Evolutionary conservation across 2,329 filamentous ascomycete genomes (phyloP).

Genomic region (Fusarium sp.): DNA sequence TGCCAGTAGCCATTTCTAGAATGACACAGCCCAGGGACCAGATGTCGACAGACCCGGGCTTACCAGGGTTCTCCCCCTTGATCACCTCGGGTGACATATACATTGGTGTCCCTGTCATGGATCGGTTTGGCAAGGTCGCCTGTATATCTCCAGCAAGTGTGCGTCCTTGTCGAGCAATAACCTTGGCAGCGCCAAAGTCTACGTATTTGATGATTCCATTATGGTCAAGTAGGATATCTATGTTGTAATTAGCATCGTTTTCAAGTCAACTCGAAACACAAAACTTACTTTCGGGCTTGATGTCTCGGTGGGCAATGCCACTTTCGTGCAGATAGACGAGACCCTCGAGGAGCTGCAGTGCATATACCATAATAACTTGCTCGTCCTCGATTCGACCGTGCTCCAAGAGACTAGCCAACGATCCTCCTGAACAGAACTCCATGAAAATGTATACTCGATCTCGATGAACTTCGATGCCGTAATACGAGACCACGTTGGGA

Average conservation of each 20-base stretch:
- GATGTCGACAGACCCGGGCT: conserved; percentile 89
- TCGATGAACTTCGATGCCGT: conserved; percentile 96
- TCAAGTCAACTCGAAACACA: neutral
- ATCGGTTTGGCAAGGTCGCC: conserved; percentile 78
- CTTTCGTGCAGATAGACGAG: conserved; percentile 93
- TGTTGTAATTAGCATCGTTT: conserved; percentile 29
- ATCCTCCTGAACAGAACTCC: conserved; percentile 98
- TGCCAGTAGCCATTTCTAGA: conserved; percentile 95
- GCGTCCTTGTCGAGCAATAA: conserved; percentile 92
- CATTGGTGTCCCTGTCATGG: conserved; percentile 98
- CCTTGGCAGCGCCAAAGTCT: conserved; percentile 96
- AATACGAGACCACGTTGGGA: conserved; percentile 97
- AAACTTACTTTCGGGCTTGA: conserved; percentile 93
- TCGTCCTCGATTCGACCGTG: conserved; percentile 98
- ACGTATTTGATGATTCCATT: conserved; percentile 99
- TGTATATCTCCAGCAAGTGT: conserved; percentile 76
- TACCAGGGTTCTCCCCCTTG: conserved; percentile 83
- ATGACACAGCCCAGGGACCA: conserved; percentile 98
- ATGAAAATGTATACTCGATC: conserved; percentile 99
- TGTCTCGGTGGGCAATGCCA: conserved; percentile 93
- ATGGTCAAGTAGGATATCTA: conserved; percentile 94
- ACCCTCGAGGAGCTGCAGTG: conserved; percentile 91
- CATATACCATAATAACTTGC: conserved; percentile 96
- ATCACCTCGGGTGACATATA: conserved; percentile 99
- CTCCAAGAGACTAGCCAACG: conserved; percentile 87